Base-by-base conservation (phyloP, 331 rosid genomes). In the Dryas integrifolia region DNA sequence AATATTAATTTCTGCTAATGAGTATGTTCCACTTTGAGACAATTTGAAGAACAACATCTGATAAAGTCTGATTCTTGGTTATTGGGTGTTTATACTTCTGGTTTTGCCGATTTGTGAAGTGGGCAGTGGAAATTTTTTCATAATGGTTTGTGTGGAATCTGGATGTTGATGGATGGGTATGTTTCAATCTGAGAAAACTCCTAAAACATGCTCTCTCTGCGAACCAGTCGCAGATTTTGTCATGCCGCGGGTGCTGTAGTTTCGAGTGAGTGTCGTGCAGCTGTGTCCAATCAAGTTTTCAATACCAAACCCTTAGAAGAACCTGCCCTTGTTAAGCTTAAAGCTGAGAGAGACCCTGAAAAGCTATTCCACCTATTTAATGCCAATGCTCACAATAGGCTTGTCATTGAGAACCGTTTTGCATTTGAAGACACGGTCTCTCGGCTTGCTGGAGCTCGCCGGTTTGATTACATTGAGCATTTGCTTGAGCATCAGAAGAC, bases 161-260 rank as follows among this genome's bases (percentile, higher is more conserved):
- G 15, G 58, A 40, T 63, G 60, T 79, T 73, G 79, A 79, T 82
- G 88, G 84, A 76, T 72, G 83, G 70, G 79, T 74, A 81, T 77
- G 81, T 73, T 75, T 83, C 77, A 65, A 67, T 75, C 64, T 83
- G 69, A 70, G 80, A 51, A 56, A 35, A 52, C 72, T 51, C 71
- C 83, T 81, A 67, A 78, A 88, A 78, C 80, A 91, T 91, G 97
- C 88, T 84, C 82, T 75, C 86, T 74, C 88, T 83, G 85, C 95
- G 90, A 75, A 81, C 85, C 50, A 50, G 75, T 82, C 90, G 85
- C 90, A 86, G 89, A 86, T 73, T 91, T 79, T 81, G 78, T 72
- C 76, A 78, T 56, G 68, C 76, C 18, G 74, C 81, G 41, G 40
- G 77, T 41, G 51, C 73, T 45, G 12, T 70, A 76, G 56, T 58